Evolutionary conservation across 768 basidiomycete species (phyloP).

Genomic region (Lentinus tigrinus): DNA sequence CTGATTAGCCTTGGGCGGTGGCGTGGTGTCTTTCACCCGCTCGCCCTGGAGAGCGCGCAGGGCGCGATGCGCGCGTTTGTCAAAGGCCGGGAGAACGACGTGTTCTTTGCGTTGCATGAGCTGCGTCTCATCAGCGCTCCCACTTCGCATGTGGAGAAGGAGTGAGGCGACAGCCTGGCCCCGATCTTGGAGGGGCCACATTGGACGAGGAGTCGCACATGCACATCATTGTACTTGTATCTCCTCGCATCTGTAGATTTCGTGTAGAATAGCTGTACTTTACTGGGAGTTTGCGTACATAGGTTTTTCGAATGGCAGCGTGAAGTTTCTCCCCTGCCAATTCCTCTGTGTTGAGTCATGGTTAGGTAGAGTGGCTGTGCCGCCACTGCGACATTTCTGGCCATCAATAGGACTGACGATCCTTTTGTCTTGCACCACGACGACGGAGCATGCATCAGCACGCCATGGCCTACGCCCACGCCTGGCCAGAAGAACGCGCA

Average conservation of each 20-base stretch:
- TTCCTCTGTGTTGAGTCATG: neutral
- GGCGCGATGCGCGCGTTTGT: slow-evolving; percentile 1
- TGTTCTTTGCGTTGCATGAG: neutral
- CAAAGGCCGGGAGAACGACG: slow-evolving; percentile 9
- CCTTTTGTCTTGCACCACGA: neutral
- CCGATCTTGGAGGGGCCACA: neutral
- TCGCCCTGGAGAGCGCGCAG: neutral
- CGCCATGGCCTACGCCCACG: neutral
- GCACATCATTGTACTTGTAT: neutral
- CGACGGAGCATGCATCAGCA: neutral
- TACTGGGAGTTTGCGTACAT: neutral
- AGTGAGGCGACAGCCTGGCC: neutral
- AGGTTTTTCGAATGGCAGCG: neutral
- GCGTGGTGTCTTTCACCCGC: neutral
- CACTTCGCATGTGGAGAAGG: neutral
- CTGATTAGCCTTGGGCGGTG: slow-evolving; percentile 50
- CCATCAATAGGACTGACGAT: neutral
- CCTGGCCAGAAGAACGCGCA: neutral
- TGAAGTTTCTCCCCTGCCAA: neutral
- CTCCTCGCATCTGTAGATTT: neutral
- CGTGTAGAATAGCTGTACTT: neutral
- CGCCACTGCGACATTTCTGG: neutral
- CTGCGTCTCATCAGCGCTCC: neutral
- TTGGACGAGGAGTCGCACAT: neutral
- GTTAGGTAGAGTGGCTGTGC: neutral